Percentiles rank a stretch among this genome's conserved stretches.
Evolutionary conservation across 768 basidiomycete species (phyloP).

Genomic region (Ramaria sp.): DNA sequence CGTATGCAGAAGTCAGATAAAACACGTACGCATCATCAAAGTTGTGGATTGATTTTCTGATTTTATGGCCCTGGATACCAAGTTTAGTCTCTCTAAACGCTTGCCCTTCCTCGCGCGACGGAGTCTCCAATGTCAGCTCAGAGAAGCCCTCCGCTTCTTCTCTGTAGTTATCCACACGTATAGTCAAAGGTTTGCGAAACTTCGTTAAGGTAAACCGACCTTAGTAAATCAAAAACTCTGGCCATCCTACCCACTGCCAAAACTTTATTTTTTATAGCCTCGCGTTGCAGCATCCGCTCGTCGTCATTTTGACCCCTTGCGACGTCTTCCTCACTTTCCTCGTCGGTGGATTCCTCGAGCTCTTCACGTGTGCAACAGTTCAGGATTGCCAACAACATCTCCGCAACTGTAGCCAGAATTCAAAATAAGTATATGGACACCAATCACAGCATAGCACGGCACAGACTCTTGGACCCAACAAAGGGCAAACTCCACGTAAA

Average conservation of each 20-base stretch:
- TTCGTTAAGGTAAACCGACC: slow-evolving; percentile 18
- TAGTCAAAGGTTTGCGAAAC: background rate
- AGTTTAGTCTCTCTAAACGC: slow-evolving; percentile 36
- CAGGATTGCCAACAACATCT: slow-evolving; percentile 42
- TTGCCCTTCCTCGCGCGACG: slow-evolving; percentile 21
- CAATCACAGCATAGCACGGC: background rate
- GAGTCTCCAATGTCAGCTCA: slow-evolving; percentile 33
- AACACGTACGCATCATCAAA: slow-evolving; percentile 67
- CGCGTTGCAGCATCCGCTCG: slow-evolving; percentile 21
- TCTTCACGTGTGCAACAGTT: slow-evolving; percentile 42
- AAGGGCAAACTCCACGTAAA: slow-evolving; percentile 98
- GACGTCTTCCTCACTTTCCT: slow-evolving; percentile 25
- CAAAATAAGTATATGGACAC: background rate
- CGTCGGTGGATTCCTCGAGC: slow-evolving; percentile 33
- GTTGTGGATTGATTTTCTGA: slow-evolving; percentile 50
- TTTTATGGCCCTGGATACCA: slow-evolving; percentile 47
- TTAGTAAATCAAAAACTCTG: slow-evolving; percentile 34
- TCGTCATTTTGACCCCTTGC: slow-evolving; percentile 11
- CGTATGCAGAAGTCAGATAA: background rate
- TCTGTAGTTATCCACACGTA: slow-evolving; percentile 24
- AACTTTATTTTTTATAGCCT: slow-evolving; percentile 41
- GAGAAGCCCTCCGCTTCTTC: slow-evolving; percentile 74
- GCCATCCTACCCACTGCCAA: slow-evolving; percentile 41
- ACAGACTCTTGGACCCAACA: slow-evolving; percentile 90
- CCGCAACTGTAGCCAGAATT: slow-evolving; percentile 29